Evolutionary conservation across 225 moss, liverwort and hornwort species (phyloP).

Genomic region (Marchantia polymorpha): DNA sequence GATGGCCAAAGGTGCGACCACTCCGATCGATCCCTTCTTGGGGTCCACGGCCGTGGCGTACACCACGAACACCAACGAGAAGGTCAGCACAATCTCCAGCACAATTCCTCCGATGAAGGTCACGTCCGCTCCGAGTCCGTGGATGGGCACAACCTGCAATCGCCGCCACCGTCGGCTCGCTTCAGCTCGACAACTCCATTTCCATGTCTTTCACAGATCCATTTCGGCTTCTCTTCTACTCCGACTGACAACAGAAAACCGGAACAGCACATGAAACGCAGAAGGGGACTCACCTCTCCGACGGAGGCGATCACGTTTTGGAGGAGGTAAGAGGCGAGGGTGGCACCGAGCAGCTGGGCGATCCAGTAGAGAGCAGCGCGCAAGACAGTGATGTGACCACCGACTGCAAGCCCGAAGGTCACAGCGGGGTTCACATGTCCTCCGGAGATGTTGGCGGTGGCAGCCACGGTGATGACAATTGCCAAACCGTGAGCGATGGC

Average conservation of each 20-base stretch:
- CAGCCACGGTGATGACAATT: no score
- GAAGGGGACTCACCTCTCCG: constrained; percentile 56
- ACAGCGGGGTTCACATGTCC: no score
- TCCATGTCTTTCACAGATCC: no score
- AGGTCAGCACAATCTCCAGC: constrained; percentile 22
- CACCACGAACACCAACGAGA: constrained; percentile 24
- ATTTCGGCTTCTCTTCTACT: no score
- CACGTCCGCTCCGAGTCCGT: constrained; percentile 15
- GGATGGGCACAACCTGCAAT: constrained; percentile 20
- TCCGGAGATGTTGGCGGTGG: no score
- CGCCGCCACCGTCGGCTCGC: neutral
- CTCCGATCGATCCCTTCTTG: constrained; percentile 48
- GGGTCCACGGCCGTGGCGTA: constrained; percentile 30
- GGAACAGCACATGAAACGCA: constrained; percentile 58
- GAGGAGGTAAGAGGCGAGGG: constrained; percentile 31
- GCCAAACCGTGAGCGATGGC: no score
- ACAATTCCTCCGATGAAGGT: neutral
- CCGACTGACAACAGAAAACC: constrained; percentile 37
- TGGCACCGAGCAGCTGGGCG: constrained; percentile 67
- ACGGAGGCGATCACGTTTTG: constrained; percentile 21
- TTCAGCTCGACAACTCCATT: neutral
- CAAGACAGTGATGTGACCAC: constrained; percentile 81
- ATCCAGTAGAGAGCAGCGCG: constrained; percentile 79
- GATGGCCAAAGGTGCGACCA: constrained; percentile 81
- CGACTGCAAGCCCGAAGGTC: no score